Conservation (phyloP, 768 basidiomycete species). For the Pleurotus salmoneostramineus region DNA sequence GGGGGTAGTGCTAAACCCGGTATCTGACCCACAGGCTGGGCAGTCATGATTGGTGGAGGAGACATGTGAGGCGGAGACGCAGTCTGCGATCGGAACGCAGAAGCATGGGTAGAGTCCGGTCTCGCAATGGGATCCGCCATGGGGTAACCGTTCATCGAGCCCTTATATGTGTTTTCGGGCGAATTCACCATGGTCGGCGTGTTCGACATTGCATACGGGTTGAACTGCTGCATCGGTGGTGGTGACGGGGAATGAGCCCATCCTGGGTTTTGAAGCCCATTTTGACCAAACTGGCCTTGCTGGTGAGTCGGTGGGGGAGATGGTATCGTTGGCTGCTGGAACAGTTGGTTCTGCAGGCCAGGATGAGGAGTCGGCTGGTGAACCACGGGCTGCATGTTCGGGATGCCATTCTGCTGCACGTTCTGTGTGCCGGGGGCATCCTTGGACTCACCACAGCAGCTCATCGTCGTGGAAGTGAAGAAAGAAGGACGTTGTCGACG, state of each 20-base stretch:
- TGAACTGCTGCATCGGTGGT: constrained; percentile 25
- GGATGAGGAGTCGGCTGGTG: constrained; percentile 50
- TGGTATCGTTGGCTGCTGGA: constrained; percentile 37
- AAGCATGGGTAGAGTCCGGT: constrained; percentile 24
- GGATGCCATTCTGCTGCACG: constrained; percentile 19
- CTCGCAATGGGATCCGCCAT: constrained; percentile 24
- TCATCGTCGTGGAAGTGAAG: constrained; percentile 35
- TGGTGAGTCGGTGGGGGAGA: constrained; percentile 36
- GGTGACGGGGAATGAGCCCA: constrained; percentile 36
- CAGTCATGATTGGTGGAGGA: constrained; percentile 15
- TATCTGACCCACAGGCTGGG: constrained; percentile 11
- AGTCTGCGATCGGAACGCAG: constrained; percentile 12
- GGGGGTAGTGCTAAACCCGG: constrained; percentile 18
- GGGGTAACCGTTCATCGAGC: constrained; percentile 21
- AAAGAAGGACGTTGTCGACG: constrained; percentile 1
- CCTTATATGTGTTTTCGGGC: constrained; percentile 19
- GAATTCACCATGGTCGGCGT: constrained; percentile 11
- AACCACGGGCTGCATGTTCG: constrained; percentile 29
- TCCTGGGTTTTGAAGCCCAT: constrained; percentile 18
- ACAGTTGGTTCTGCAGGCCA: constrained; percentile 37
- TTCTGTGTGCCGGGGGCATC: constrained; percentile 21
- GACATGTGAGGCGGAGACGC: constrained; percentile 19
- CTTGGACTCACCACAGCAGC: constrained; percentile 61
- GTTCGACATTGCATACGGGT: constrained; percentile 10
- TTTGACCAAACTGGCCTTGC: constrained; percentile 16